These are phyloP conservation scores for Hyaloperonospora arabidopsidis DNA, from an alignment of 352 stramenopile genomes.

Conservation along the genomic window DNA sequence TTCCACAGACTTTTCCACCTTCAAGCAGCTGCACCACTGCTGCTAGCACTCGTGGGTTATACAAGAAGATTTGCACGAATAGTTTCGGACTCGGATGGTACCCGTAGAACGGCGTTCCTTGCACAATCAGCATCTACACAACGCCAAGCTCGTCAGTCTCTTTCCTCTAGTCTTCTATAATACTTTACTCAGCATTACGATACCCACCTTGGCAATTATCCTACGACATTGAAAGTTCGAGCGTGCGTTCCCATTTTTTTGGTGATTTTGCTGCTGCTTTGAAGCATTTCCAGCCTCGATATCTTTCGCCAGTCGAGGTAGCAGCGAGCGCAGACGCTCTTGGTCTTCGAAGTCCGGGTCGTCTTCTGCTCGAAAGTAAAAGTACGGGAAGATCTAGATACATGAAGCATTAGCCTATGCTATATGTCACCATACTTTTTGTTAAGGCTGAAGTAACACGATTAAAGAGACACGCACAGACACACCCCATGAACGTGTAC, in stretches of 20 bases:
- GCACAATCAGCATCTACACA: conserved; percentile 74
- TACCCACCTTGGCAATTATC: conserved; percentile 63
- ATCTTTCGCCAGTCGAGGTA: conserved; percentile 66
- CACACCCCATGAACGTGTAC: conserved; percentile 84
- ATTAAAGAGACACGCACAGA: conserved; percentile 1
- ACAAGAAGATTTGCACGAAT: conserved; percentile 87
- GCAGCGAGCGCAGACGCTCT: conserved; percentile 40
- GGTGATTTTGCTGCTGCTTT: conserved; percentile 36
- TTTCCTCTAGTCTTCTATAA: not conserved
- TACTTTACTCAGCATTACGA: too few relatives aligned
- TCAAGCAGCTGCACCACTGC: conserved; percentile 79
- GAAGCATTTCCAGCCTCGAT: conserved; percentile 47
- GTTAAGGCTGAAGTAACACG: not conserved
- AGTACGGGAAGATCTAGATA: conserved; percentile 80
- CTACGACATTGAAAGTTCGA: conserved; percentile 15
- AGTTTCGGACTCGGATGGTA: conserved; percentile 68
- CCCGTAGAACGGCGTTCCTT: conserved; percentile 85
- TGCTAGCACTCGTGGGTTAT: conserved; percentile 58
- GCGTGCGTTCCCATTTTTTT: conserved; percentile 8
- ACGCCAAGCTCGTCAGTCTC: not conserved
- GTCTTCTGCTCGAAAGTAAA: conserved; percentile 77
- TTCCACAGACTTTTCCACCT: conserved; percentile 61
- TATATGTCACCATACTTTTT: not conserved
- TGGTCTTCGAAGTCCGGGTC: conserved; percentile 57
- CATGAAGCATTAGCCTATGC: not conserved